Base-by-base conservation (phyloP, 371 early-diverging fungal genomes). In the Apophysomyces elegans region DNA sequence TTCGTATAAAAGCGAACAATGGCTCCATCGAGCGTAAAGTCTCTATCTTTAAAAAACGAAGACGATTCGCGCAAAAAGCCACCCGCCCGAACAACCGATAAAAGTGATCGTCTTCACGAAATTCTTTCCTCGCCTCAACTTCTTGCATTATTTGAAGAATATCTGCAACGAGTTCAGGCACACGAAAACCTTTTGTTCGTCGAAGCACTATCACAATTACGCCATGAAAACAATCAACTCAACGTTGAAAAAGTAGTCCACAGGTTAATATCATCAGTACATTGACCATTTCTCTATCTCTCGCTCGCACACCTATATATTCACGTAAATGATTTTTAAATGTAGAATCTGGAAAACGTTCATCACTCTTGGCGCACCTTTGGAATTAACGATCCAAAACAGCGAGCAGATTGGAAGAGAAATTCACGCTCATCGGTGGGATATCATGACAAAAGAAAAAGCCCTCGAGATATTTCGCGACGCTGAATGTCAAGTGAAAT, bases 121-220 rank as follows among this genome's bases (percentile, higher is more conserved):
- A 75, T 78, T 7, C 57, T 75, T 0, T 66, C 73, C 9, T 62
- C 67, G 8, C 73, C 78, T 36, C 56, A 67, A 5, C 66, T 71
- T 16, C 54, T 75, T 7, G 69, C 66, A 26, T 68, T 61, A 32
- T 78, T 78, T 39, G 70, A 73, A 41, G 50, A 56, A 21, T 78
- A 69, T 56, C 60, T 78, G 18, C 65, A 68, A 39, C 56, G 56
- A 6, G 66, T 70, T 37, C 64, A 69, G 58, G 68, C 73, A 12
- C 76, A 78, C 13, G 73, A 78, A 67, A 71, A 73, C 14, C 59
- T 78, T 4, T 21, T 78, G 13, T 78, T 78, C 44, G 65, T 78
- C 9, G 75, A 75, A 54, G 75, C 75, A 4, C 56, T 78, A 43
- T 64, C 68, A 0, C 69, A 75, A 44, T 44, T 78, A 37, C 60